Evolutionary conservation across 352 stramenopile species (phyloP).

Genomic region (Pythium aquatile): DNA sequence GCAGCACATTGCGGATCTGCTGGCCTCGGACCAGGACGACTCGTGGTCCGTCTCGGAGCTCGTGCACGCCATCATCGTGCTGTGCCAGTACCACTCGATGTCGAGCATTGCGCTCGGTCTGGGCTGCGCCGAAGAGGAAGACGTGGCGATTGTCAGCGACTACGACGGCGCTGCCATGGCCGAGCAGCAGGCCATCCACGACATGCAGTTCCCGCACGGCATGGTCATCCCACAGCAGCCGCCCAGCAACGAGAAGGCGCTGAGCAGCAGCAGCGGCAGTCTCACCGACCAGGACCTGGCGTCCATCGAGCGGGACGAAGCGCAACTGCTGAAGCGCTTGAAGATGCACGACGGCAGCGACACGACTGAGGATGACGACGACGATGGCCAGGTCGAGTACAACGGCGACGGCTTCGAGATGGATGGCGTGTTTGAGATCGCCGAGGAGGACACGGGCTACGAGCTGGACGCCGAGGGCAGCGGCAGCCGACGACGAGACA

Average conservation of each 20-base stretch:
- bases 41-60: slow-evolving; percentile 88
- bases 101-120: slow-evolving; percentile 74
- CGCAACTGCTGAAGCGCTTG: slow-evolving; percentile 63
- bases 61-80: slow-evolving; percentile 82
- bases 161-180: slow-evolving; percentile 48
- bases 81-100: slow-evolving; percentile 84
- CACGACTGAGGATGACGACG: slow-evolving; percentile 33
- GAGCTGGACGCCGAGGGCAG: slow-evolving; percentile 31
- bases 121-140: slow-evolving; percentile 73
- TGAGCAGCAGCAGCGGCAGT: slow-evolving; percentile 50
- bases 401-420: slow-evolving; percentile 17
- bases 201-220: slow-evolving; percentile 28
- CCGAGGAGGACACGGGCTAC: slow-evolving; percentile 51
- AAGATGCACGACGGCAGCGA: slow-evolving; percentile 66
- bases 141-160: slow-evolving; percentile 66
- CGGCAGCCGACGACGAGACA: slow-evolving; percentile 46
- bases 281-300: slow-evolving; percentile 58
- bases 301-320: slow-evolving; percentile 72
- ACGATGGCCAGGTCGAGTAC: slow-evolving; percentile 5
- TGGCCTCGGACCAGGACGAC: slow-evolving; percentile 66
- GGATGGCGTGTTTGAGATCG: slow-evolving; percentile 49
- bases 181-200: slow-evolving; percentile 23
- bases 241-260: slow-evolving; percentile 13
- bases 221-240: neutral
- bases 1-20: slow-evolving; percentile 71